Evolutionary conservation across 257 asterid genomes (phyloP).

Genomic region (Rehmannia glutinosa): DNA sequence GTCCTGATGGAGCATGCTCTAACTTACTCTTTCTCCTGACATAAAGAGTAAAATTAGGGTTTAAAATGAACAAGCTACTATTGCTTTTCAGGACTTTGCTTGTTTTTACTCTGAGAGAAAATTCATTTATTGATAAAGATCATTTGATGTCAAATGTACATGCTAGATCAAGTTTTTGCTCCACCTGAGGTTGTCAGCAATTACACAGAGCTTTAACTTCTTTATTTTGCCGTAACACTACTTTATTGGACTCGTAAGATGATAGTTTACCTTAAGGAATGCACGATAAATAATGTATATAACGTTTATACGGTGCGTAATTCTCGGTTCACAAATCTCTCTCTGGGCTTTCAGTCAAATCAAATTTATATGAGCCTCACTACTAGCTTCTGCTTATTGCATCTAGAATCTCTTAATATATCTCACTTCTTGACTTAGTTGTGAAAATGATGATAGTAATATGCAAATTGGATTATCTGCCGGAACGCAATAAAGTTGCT

Average conservation of each 20-base stretch:
- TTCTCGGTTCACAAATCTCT: background rate
- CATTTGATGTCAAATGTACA: background rate
- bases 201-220: background rate
- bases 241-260: constrained; percentile 3
- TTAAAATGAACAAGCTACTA: constrained; percentile 6
- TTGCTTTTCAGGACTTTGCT: background rate
- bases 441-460: background rate
- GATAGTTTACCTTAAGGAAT: background rate
- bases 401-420: constrained; percentile 5
- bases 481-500: background rate
- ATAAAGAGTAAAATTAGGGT: background rate
- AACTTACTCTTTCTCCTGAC: background rate
- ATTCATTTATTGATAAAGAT: background rate
- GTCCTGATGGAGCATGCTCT: background rate
- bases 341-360: background rate
- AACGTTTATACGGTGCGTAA: background rate
- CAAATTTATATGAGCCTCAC: background rate
- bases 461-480: background rate
- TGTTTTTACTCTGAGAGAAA: background rate
- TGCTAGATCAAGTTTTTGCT: constrained; percentile 7
- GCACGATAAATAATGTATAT: background rate
- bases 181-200: constrained; percentile 9
- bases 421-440: background rate
- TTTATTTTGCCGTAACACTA: background rate
- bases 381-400: background rate